These are phyloP conservation scores for Tricholoma sp. DNA, from an alignment of 768 basidiomycete species.

Conservation along the genomic window DNA sequence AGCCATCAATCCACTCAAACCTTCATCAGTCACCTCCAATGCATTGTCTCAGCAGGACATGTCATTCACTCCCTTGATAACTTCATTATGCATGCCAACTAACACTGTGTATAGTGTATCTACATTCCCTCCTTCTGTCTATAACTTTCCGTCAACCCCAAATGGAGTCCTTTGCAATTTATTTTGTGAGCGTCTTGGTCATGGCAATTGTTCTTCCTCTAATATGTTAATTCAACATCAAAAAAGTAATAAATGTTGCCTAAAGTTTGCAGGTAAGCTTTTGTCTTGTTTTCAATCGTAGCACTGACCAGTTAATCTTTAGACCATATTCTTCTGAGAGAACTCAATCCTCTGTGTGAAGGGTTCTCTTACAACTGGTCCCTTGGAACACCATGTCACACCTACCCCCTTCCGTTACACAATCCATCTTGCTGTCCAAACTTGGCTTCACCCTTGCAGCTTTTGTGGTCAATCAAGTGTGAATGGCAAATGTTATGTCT, in stretches of 20 bases:
- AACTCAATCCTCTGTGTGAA: neutral
- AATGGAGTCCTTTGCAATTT: neutral
- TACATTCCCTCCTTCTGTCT: neutral
- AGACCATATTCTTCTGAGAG: neutral
- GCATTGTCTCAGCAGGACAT: no score
- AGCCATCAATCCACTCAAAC: no score
- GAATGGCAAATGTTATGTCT: neutral
- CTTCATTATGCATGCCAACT: neutral
- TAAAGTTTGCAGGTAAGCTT: neutral
- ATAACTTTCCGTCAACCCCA: neutral
- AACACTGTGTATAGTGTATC: neutral
- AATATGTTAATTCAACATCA: no score
- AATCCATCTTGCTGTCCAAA: neutral
- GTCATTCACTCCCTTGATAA: no score
- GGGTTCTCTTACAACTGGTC: neutral
- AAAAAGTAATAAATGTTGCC: neutral
- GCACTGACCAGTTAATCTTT: neutral
- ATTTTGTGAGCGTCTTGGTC: neutral
- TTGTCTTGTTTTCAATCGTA: neutral
- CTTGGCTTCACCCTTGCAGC: slow-evolving; percentile 16
- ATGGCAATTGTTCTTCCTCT: neutral
- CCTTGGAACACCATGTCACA: no score
- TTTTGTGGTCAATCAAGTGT: slow-evolving; percentile 15
- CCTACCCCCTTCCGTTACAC: neutral
- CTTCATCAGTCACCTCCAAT: no score